phyloP scores from a whole-genome alignment of 345 rosid species.

The Kernera saxatilis region DNA sequence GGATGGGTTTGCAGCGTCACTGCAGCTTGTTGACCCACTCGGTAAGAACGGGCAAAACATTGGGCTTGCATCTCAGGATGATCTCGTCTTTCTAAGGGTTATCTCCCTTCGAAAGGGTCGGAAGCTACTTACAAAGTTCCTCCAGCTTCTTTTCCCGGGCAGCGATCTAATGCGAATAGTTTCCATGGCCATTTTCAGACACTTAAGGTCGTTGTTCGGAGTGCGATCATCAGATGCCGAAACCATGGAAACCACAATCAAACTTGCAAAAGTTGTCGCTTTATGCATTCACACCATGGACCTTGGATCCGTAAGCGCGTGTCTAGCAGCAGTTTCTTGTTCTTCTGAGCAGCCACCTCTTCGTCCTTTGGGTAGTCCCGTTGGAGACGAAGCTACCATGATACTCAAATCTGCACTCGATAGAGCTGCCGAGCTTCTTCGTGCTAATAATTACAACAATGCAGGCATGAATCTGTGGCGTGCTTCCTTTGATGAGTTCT shows the following conservation, averaged over 20 bases:
- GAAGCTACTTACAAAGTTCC: constrained; percentile 74
- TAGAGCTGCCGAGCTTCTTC: constrained; percentile 60
- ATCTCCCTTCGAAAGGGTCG: constrained; percentile 80
- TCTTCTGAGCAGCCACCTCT: constrained; percentile 86
- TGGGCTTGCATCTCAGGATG: constrained; percentile 45
- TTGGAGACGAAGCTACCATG: constrained; percentile 68
- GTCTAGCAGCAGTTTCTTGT: constrained; percentile 82
- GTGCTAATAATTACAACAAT: constrained; percentile 47
- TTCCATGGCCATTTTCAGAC: constrained; percentile 87
- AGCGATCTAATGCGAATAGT: constrained; percentile 71
- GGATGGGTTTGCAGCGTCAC: constrained; percentile 71
- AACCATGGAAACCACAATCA: constrained; percentile 53
- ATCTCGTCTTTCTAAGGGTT: constrained; percentile 61
- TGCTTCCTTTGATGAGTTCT: constrained; percentile 86
- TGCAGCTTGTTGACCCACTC: constrained; percentile 83
- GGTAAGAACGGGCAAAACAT: constrained; percentile 52
- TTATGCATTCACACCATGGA: constrained; percentile 63
- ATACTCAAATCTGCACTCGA: constrained; percentile 63
- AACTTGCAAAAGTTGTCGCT: constrained; percentile 54
- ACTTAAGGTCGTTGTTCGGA: constrained; percentile 78
- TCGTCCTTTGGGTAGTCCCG: constrained; percentile 70
- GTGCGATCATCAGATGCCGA: constrained; percentile 48
- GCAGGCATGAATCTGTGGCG: constrained; percentile 66
- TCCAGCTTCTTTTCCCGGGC: constrained; percentile 65
- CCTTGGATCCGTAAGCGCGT: constrained; percentile 70